These are phyloP conservation scores for Atkinsonella hypoxylon DNA, from an alignment of 2,329 filamentous ascomycete species.

Conservation along the genomic window DNA sequence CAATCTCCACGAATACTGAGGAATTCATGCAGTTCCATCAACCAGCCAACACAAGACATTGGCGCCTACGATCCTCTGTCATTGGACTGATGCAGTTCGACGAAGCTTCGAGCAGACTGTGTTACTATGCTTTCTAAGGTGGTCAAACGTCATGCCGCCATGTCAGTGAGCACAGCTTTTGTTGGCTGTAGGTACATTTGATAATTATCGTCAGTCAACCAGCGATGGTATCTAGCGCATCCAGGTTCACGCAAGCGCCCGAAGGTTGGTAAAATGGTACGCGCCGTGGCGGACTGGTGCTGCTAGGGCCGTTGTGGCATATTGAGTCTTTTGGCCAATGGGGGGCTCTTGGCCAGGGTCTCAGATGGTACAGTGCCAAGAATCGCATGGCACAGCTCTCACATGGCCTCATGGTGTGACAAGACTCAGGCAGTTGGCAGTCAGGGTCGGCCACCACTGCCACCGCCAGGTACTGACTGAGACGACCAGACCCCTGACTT, in stretches of 20 bases:
- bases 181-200: too few relatives aligned
- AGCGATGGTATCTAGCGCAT: background rate
- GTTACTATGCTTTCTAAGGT: too few relatives aligned
- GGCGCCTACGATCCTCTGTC: too few relatives aligned
- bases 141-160: too few relatives aligned
- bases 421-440: background rate
- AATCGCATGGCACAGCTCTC: background rate
- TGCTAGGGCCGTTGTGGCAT: background rate
- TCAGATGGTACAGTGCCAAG: background rate
- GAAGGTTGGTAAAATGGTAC: background rate
- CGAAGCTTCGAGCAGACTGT: too few relatives aligned
- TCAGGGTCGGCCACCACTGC: background rate
- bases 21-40: too few relatives aligned
- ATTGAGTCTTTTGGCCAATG: background rate
- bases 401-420: background rate
- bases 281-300: slow-evolving; percentile 2
- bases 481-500: background rate
- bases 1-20: background rate
- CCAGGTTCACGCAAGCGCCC: background rate
- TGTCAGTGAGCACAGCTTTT: too few relatives aligned
- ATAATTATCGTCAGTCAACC: too few relatives aligned
- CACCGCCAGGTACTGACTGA: background rate
- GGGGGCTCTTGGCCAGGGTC: background rate
- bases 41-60: background rate
- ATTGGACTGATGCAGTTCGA: background rate